Evolutionary conservation across 2,329 filamentous ascomycete species (phyloP).

Genomic region (Microdochium nivale): DNA sequence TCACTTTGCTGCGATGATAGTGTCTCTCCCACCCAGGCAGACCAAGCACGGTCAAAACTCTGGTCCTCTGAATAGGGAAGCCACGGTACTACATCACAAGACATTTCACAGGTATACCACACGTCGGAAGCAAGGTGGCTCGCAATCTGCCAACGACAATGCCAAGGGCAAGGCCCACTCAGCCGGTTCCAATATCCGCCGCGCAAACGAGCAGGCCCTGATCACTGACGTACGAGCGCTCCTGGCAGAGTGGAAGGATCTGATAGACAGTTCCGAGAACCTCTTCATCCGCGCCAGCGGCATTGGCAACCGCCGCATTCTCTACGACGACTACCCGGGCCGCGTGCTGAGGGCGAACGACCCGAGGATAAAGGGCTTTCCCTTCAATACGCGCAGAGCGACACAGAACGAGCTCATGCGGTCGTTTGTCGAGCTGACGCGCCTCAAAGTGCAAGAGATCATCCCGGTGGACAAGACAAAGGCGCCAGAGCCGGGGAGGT

Average conservation of each 20-base stretch:
- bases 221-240: slow-evolving; percentile 80
- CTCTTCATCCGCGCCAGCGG: slow-evolving; percentile 88
- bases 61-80: slow-evolving; percentile 72
- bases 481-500: slow-evolving; percentile 25
- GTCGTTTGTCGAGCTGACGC: slow-evolving; percentile 85
- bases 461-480: slow-evolving; percentile 52
- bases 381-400: slow-evolving; percentile 84
- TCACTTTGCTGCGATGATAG: slow-evolving; percentile 94
- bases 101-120: slow-evolving; percentile 98
- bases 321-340: slow-evolving; percentile 87
- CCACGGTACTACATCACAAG: slow-evolving; percentile 87
- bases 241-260: slow-evolving; percentile 72
- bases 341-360: slow-evolving; percentile 78
- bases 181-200: slow-evolving; percentile 78
- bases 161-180: slow-evolving; percentile 93
- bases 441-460: slow-evolving; percentile 76
- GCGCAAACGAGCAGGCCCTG: slow-evolving; percentile 89
- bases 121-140: slow-evolving; percentile 88
- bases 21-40: slow-evolving; percentile 75
- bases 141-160: slow-evolving; percentile 88
- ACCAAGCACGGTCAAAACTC: slow-evolving; percentile 52
- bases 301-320: slow-evolving; percentile 71
- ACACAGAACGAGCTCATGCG: slow-evolving; percentile 94
- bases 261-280: slow-evolving; percentile 77
- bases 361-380: slow-evolving; percentile 73